Base-by-base conservation (phyloP, 768 basidiomycete species). In the Termitomyces heimii region DNA sequence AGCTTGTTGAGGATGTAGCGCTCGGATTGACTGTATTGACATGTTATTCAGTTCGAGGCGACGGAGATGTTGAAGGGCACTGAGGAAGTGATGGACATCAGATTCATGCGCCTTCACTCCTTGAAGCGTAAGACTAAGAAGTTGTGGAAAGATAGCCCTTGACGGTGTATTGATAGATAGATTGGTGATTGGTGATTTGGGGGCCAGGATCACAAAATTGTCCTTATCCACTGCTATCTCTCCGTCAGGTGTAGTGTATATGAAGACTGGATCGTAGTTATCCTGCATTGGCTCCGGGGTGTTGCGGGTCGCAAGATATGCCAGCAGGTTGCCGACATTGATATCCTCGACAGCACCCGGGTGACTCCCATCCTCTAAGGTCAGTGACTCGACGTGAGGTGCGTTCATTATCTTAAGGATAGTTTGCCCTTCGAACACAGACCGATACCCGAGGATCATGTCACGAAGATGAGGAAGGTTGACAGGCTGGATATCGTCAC, bases 361-460 rank as follows among this genome's bases (percentile, higher is more conserved):
- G 59, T 80, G 73, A 4, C 70, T 75, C 9, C 73, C 71, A 59
- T 84, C 80, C 56, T 79, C 76, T 5, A 86, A 64, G 1, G 65
- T 63, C 28, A 86, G 67, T 5, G 59, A 60, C 48, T 57, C 63
- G 14, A 77, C 64, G 58, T 67, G 67, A 2, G 77, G 75, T 18
- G 78, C 77, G 53, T 75, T 65, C 32, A 83, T 53, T 20, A 75
- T 58, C 57, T 70, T 65, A 22, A 85, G 70, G 22, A 79, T 55
- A 14, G 68, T 62, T 22, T 71, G 68, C 4, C 71, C 79, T 20
- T 77, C 75, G 13, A 65, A 48, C 47, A 67, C 62, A 31, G 73
- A 74, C 46, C 75, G 72, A 64, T 80, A 83, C 6, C 78, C 81
- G 10, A 84, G 57, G 5, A 65, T 70, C 16, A 84, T 60, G 3